A percentile compares a stretch with the other conserved stretches of the same genome.
These are phyloP conservation scores for Candida sojae DNA, from an alignment of 1,139 yeast species.

Conservation along the genomic window DNA sequence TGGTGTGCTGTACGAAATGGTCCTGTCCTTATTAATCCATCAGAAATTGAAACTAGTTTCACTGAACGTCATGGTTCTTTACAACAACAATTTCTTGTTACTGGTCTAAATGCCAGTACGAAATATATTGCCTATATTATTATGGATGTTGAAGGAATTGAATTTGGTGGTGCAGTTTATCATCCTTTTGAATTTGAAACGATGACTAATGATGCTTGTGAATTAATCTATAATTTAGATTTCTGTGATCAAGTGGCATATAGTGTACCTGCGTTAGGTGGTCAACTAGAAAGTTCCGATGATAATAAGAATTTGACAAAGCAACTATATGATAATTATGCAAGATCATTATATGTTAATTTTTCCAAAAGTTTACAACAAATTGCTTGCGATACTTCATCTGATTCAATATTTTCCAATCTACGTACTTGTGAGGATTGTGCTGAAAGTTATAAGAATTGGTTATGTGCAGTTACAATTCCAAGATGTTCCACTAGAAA, in stretches of 20 bases:
- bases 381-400: conserved; percentile 71
- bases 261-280: conserved; percentile 72
- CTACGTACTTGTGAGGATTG: conserved; percentile 74
- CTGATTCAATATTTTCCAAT: conserved; percentile 75
- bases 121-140: conserved; percentile 67
- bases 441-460: conserved; percentile 67
- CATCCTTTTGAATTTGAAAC: conserved; percentile 63
- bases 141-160: conserved; percentile 44
- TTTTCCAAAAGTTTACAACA: conserved; percentile 79
- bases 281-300: conserved; percentile 4
- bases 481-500: conserved; percentile 74
- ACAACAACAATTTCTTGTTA: conserved; percentile 61
- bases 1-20: conserved; percentile 72
- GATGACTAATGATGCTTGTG: conserved; percentile 59
- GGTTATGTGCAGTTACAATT: conserved; percentile 91
- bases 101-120: conserved; percentile 63
- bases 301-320: conserved; percentile 23
- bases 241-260: conserved; percentile 86
- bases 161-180: conserved; percentile 69
- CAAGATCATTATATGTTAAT: conserved; percentile 56
- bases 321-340: conserved; percentile 62
- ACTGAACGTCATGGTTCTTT: conserved; percentile 52
- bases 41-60: conserved; percentile 34
- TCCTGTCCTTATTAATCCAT: conserved; percentile 32
- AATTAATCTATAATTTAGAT: conserved; percentile 68